Evolutionary conservation across 2,329 filamentous ascomycete genomes (phyloP), one percentile per base, ranked within the genome.

Genomic region (Whalleya microplaca): DNA sequence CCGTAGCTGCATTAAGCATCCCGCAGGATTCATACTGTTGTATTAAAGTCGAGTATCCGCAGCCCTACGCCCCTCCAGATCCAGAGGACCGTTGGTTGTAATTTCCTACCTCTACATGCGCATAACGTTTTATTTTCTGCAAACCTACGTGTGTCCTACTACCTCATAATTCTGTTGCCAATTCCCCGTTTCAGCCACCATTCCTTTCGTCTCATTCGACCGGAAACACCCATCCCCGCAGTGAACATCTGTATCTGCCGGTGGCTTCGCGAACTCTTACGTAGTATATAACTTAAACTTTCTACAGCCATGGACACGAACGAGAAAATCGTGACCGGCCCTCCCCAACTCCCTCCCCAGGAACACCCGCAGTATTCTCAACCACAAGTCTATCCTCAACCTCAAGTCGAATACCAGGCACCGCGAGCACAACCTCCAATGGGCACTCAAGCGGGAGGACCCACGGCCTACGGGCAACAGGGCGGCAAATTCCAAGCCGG

Each of bases 401-500:
- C 4, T 16, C 9, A 37, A 12, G 6, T 29, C 27, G 6, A 29
- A 12, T 53, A 61, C 42, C 55, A 62, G n/a, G 51, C 48, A 37
- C 19, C 45, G 41, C 46, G 20, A 41, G 51, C 27, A 48, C 56
- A 54, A 45, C 49, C 52, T n/a, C 52, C 52, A 1, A 40, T 53
- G 21, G 23, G 23, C 23, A 9, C 23, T 27, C 23, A 27, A 27
- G 23, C 23, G 9, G 4, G 4, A 9, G 37, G 45, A 20, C 63
- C 56, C n/a, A 53, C 60, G 23, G 56, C 61, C 14, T 61, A 61
- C 23, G 66, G 62, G 44, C 61, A 67, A 46, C 59, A 64, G 44
- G 64, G 61, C 44, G 67, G 65, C 49, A 56, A 67, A 53, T 72
- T 69, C 69, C 69, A 72, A 42, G 57, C 63, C 19, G 59, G 62